These are phyloP conservation scores for Suillus hirtellus DNA, from an alignment of 768 basidiomycete species.

Conservation along the genomic window DNA sequence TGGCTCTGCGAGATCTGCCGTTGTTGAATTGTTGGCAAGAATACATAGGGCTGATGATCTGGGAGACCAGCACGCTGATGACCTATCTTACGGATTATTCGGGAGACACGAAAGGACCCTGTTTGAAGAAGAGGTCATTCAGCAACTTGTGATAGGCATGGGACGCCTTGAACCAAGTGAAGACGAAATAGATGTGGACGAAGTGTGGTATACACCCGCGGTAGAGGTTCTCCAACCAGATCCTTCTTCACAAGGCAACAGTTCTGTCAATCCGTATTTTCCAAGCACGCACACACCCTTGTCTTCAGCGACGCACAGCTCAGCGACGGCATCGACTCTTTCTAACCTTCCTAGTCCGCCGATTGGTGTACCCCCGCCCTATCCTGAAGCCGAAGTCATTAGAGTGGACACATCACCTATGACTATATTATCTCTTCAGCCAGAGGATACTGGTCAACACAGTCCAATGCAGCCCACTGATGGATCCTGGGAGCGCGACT, in stretches of 20 bases:
- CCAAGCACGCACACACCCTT: conserved; percentile 38
- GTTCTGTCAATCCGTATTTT: conserved; percentile 53
- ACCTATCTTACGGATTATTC: conserved; percentile 46
- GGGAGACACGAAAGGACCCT: conserved; percentile 55
- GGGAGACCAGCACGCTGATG: conserved; percentile 36
- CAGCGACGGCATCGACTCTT: conserved; percentile 20
- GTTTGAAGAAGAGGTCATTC: conserved; percentile 79
- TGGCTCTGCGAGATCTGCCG: conserved; percentile 67
- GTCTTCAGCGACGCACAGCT: conserved; percentile 24
- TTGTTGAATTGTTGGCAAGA: conserved; percentile 76
- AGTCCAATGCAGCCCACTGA: conserved; percentile 1
- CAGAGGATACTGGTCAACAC: conserved; percentile 17
- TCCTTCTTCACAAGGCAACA: background rate
- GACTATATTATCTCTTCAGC: conserved; percentile 16
- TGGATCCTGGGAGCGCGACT: background rate
- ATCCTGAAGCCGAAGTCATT: conserved; percentile 17
- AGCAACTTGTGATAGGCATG: conserved; percentile 89
- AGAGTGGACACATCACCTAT: conserved; percentile 19
- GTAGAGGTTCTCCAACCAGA: conserved; percentile 25
- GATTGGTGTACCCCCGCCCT: conserved; percentile 17
- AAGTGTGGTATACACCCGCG: conserved; percentile 36
- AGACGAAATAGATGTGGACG: conserved; percentile 37
- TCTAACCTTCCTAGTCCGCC: conserved; percentile 17
- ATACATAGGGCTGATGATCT: conserved; percentile 61
- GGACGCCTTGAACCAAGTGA: conserved; percentile 58